phyloP scores from a whole-genome alignment of 345 rosid genomes.

The Carallia brachiata region DNA sequence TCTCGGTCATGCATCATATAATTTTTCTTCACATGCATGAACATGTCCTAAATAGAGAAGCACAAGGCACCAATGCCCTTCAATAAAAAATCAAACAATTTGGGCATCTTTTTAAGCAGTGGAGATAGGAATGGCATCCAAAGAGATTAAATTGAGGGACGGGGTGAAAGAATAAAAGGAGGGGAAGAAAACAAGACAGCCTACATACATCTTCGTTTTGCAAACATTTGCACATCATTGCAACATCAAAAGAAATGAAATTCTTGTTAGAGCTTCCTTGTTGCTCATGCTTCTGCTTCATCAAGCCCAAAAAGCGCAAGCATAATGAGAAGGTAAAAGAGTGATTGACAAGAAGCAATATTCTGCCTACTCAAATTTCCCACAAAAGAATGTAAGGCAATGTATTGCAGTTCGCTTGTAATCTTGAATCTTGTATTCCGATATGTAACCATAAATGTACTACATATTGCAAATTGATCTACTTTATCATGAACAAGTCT shows the following conservation, averaged over 20 bases:
- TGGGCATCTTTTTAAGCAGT: slow-evolving; percentile 33
- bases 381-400: background rate
- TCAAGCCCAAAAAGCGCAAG: slow-evolving; percentile 42
- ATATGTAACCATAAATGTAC: slow-evolving; percentile 16
- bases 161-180: background rate
- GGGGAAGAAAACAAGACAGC: slow-evolving; percentile 12
- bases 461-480: slow-evolving; percentile 16
- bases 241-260: slow-evolving; percentile 35
- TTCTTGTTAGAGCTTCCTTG: slow-evolving; percentile 42
- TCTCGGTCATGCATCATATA: background rate
- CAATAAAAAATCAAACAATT: slow-evolving; percentile 23
- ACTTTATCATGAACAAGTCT: slow-evolving; percentile 9
- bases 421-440: slow-evolving; percentile 7
- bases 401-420: slow-evolving; percentile 3
- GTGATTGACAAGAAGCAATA: slow-evolving; percentile 14
- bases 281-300: slow-evolving; percentile 50
- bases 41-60: slow-evolving; percentile 11
- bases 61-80: slow-evolving; percentile 8
- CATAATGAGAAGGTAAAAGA: slow-evolving; percentile 32
- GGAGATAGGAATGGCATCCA: slow-evolving; percentile 34
- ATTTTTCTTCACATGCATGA: background rate
- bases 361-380: background rate
- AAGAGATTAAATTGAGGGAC: slow-evolving; percentile 12
- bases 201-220: slow-evolving; percentile 17
- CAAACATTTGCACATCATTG: slow-evolving; percentile 16